Conservation (phyloP, 2,329 filamentous ascomycete genomes). For the Talaromyces pinophilus region DNA sequence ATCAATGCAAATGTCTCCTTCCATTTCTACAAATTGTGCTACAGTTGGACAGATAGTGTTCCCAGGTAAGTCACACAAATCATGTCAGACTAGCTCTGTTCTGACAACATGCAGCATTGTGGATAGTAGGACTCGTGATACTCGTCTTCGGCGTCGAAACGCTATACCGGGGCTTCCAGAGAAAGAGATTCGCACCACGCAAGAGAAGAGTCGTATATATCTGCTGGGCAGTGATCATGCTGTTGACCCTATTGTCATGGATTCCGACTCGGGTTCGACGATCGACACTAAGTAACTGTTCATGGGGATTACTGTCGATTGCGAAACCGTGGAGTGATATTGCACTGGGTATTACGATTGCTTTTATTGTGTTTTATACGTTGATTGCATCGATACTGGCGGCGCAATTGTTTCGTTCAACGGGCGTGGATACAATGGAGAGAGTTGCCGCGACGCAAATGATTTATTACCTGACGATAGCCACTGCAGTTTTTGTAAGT, state of each 20-base stretch:
- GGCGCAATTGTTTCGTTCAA: conserved; percentile 26
- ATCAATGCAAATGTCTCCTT: conserved; percentile 20
- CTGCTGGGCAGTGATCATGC: conserved; percentile 25
- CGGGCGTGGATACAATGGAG: conserved; percentile 27
- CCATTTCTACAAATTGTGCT: conserved; percentile 18
- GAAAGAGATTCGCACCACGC: conserved; percentile 24
- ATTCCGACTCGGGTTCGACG: conserved; percentile 27
- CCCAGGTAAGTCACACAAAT: conserved; percentile 20
- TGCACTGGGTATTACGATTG: conserved; percentile 26
- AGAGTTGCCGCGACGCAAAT: conserved; percentile 29
- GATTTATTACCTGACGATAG: conserved; percentile 31
- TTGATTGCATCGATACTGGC: conserved; percentile 25
- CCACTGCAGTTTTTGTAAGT: conserved; percentile 29
- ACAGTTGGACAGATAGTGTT: conserved; percentile 29
- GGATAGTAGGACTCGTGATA: conserved; percentile 30
- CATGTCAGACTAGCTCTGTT: not conserved
- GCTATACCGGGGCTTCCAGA: conserved; percentile 26
- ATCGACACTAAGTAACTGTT: conserved; percentile 24
- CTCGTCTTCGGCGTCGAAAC: conserved; percentile 30
- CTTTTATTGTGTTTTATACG: conserved; percentile 26
- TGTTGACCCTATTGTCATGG: conserved; percentile 28
- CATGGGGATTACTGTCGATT: conserved; percentile 26
- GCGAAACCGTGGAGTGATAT: conserved; percentile 28
- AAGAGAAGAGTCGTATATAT: conserved; percentile 25
- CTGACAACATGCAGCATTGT: conserved; percentile 26